phyloP scores from a whole-genome alignment of 352 stramenopile species.

The Phytophthora nicotianae region DNA sequence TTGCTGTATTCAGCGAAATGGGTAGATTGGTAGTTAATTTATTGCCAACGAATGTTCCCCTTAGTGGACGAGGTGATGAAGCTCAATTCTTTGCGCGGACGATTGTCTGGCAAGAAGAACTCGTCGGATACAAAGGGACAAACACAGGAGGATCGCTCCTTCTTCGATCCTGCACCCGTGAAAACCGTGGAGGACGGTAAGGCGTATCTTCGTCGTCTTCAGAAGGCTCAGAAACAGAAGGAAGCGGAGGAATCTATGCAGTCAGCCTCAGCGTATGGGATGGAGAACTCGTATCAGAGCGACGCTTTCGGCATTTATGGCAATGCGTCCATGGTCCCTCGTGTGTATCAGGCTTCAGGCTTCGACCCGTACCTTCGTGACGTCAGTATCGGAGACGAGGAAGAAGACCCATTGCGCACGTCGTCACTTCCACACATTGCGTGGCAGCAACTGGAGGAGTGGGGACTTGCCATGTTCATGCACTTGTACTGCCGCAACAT shows the following conservation, averaged over 20 bases:
- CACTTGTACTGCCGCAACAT: conserved; percentile 88
- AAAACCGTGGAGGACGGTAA: conserved; percentile 78
- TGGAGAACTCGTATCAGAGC: conserved; percentile 52
- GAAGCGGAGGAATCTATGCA: conserved; percentile 62
- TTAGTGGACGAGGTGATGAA: conserved; percentile 77
- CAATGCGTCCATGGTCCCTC: conserved; percentile 65
- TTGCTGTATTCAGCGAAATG: background rate
- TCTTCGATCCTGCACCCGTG: conserved; percentile 71
- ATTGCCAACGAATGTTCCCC: conserved; percentile 1
- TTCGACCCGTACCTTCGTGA: conserved; percentile 77
- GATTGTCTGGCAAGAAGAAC: conserved; percentile 52
- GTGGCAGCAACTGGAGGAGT: conserved; percentile 80
- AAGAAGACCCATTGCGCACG: conserved; percentile 78
- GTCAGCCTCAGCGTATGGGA: conserved; percentile 45
- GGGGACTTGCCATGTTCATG: conserved; percentile 85
- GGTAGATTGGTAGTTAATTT: background rate
- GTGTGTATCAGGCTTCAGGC: conserved; percentile 84
- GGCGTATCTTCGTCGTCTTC: conserved; percentile 69
- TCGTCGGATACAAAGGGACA: conserved; percentile 12
- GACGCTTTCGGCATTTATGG: conserved; percentile 78
- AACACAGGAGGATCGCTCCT: conserved; percentile 52
- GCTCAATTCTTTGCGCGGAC: conserved; percentile 50
- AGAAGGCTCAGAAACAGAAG: conserved; percentile 56
- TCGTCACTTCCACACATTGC: conserved; percentile 74
- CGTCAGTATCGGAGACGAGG: conserved; percentile 54